Conservation (phyloP, 768 basidiomycete species). For the Suillus fuscotomentosus region DNA sequence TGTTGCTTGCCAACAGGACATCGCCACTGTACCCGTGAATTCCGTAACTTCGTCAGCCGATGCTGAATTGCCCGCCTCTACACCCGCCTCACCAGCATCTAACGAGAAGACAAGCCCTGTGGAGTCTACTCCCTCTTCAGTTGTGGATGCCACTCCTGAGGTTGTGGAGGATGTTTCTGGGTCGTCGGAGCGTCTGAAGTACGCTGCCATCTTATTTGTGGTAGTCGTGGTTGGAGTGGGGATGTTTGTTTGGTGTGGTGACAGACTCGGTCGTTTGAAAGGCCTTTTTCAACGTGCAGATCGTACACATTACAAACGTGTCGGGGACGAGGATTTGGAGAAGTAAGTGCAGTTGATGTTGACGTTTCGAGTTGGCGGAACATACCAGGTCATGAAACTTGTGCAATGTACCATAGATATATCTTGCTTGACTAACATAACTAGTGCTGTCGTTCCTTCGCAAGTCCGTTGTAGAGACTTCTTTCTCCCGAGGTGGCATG, state of each 20-base stretch:
- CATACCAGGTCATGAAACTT: background rate
- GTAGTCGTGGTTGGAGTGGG: conserved; percentile 44
- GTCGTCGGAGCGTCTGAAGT: conserved; percentile 15
- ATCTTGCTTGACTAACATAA: background rate
- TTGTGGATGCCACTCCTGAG: conserved; percentile 10
- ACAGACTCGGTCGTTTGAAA: conserved; percentile 40
- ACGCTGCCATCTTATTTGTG: conserved; percentile 28
- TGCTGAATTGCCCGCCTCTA: conserved; percentile 12
- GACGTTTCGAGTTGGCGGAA: background rate
- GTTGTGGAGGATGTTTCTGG: conserved; percentile 6
- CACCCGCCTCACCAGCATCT: conserved; percentile 11
- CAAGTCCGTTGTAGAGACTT: background rate
- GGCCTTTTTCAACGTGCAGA: conserved; percentile 37
- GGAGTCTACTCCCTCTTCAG: conserved; percentile 1
- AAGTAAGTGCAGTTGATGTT: conserved; percentile 34
- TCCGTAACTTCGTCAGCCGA: conserved; percentile 13
- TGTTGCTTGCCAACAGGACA: conserved; percentile 49
- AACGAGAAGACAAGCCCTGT: conserved; percentile 3
- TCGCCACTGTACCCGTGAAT: conserved; percentile 20
- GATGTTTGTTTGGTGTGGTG: conserved; percentile 53
- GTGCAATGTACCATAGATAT: background rate
- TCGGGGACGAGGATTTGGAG: conserved; percentile 50
- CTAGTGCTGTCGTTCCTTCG: background rate
- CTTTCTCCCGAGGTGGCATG: background rate
- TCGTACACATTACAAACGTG: conserved; percentile 42